A percentile compares a stretch with the other conserved stretches of the same genome.
Evolutionary conservation across 2,329 filamentous ascomycete genomes (phyloP).

Genomic region (Penicillium sp.): DNA sequence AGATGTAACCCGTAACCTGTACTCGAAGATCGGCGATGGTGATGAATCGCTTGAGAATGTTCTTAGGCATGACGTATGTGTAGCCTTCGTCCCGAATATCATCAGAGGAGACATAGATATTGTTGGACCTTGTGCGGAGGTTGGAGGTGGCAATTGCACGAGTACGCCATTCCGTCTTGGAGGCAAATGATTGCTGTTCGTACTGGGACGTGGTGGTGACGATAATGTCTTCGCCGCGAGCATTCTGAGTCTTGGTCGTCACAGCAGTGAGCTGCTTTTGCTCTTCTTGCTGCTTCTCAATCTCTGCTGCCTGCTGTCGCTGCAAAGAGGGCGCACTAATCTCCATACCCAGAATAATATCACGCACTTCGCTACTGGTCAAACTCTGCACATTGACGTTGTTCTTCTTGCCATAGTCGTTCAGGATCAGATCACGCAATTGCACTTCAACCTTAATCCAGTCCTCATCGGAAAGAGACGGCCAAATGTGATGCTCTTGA

Average conservation of each 20-base stretch:
- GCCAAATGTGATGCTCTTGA: slow-evolving; percentile 99
- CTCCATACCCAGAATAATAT: slow-evolving; percentile 99
- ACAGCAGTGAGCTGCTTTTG: slow-evolving; percentile 95
- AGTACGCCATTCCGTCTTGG: slow-evolving; percentile 98
- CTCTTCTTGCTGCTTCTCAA: slow-evolving; percentile 98
- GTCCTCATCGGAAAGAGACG: slow-evolving; percentile 86
- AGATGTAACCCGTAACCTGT: slow-evolving; percentile 93
- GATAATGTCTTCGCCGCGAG: slow-evolving; percentile 95
- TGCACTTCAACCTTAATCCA: slow-evolving; percentile 99
- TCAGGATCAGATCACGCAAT: slow-evolving; percentile 89
- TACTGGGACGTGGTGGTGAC: slow-evolving; percentile 98
- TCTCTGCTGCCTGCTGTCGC: slow-evolving; percentile 95
- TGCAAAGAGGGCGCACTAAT: slow-evolving; percentile 98
- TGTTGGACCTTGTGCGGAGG: slow-evolving; percentile 87
- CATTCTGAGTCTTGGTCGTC: slow-evolving; percentile 97
- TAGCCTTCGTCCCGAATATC: slow-evolving; percentile 87
- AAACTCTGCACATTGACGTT: slow-evolving; percentile 98
- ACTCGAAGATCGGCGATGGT: slow-evolving; percentile 94
- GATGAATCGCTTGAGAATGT: slow-evolving; percentile 97
- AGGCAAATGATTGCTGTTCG: slow-evolving; percentile 95
- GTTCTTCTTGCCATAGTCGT: slow-evolving; percentile 99
- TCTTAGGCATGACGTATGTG: slow-evolving; percentile 99
- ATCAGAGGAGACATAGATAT: slow-evolving; percentile 97
- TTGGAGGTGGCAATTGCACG: slow-evolving; percentile 96
- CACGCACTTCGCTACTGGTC: slow-evolving; percentile 93